Evolutionary conservation across 129 eudicot genomes (phyloP).

Genomic region (Pittosporum tobira): DNA sequence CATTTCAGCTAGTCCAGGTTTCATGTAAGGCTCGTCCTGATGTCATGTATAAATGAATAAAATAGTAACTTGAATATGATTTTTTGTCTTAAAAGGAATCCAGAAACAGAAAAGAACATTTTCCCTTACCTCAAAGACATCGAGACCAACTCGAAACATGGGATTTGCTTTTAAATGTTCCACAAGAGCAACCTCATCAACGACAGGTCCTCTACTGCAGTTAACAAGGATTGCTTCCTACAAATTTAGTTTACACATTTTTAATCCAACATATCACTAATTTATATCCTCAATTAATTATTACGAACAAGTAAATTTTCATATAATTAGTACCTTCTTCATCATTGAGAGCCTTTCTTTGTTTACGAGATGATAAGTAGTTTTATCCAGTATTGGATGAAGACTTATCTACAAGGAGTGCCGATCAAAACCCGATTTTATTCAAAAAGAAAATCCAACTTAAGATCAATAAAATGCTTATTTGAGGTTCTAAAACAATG

Average conservation of each 20-base stretch:
- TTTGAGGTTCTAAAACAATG: not conserved
- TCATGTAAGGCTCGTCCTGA: conserved; percentile 95
- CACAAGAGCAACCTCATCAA: conserved; percentile 95
- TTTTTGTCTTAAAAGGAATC: not conserved
- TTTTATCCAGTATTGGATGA: conserved; percentile 92
- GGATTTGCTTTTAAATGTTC: conserved; percentile 83
- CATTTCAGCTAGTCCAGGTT: conserved; percentile 96
- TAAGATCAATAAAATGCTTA: not conserved
- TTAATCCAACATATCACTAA: conserved; percentile 4
- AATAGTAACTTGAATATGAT: not conserved
- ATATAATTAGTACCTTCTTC: conserved; percentile 57
- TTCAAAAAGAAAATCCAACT: not conserved
- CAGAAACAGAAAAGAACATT: not conserved
- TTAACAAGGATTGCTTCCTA: conserved; percentile 92
- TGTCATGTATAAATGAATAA: not conserved
- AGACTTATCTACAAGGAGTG: conserved; percentile 67
- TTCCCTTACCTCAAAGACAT: conserved; percentile 72
- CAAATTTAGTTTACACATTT: conserved; percentile 7
- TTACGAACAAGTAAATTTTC: not conserved
- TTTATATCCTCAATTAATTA: not conserved
- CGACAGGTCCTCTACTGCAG: conserved; percentile 96
- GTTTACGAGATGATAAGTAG: conserved; percentile 95
- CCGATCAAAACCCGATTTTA: not conserved
- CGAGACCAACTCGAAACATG: conserved; percentile 98
- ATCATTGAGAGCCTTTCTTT: conserved; percentile 84